Evolutionary conservation across 768 basidiomycete species (phyloP).

Genomic region (Suillus brevipes): DNA sequence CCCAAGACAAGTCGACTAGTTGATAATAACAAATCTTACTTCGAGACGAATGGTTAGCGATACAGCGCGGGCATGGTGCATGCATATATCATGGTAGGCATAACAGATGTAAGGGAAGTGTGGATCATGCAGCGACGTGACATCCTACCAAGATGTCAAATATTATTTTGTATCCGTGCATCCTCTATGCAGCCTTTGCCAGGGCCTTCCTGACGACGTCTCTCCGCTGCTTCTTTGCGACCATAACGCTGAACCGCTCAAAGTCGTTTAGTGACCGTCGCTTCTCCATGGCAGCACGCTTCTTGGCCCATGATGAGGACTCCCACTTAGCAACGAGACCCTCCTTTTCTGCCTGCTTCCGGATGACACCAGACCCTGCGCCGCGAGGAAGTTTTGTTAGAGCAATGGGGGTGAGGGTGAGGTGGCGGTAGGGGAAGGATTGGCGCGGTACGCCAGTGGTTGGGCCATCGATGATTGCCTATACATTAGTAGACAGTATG

Average conservation of each 20-base stretch:
- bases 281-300: conserved; percentile 70
- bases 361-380: conserved; percentile 78
- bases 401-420: conserved; percentile 85
- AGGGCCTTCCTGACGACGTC: conserved; percentile 75
- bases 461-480: conserved; percentile 98
- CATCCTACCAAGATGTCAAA: conserved; percentile 8
- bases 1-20: neutral
- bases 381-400: conserved; percentile 84
- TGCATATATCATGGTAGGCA: conserved; percentile 25
- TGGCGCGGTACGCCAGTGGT: conserved; percentile 91
- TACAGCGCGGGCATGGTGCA: conserved; percentile 6
- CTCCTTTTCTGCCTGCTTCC: conserved; percentile 87
- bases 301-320: conserved; percentile 85
- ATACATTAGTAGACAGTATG: conserved; percentile 3
- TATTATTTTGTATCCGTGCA: conserved; percentile 5
- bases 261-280: conserved; percentile 86
- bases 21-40: neutral
- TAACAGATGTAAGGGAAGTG: conserved; percentile 19
- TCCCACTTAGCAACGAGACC: conserved; percentile 86
- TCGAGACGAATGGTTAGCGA: neutral
- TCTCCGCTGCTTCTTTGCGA: conserved; percentile 86
- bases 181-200: conserved; percentile 47
- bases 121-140: conserved; percentile 12
- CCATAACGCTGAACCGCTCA: conserved; percentile 83
- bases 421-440: conserved; percentile 86